A percentile compares a stretch with the other conserved stretches of the same genome.
These are phyloP conservation scores for Erysimum pusillum DNA, from an alignment of 441 rosid genomes.

Conservation along the genomic window DNA sequence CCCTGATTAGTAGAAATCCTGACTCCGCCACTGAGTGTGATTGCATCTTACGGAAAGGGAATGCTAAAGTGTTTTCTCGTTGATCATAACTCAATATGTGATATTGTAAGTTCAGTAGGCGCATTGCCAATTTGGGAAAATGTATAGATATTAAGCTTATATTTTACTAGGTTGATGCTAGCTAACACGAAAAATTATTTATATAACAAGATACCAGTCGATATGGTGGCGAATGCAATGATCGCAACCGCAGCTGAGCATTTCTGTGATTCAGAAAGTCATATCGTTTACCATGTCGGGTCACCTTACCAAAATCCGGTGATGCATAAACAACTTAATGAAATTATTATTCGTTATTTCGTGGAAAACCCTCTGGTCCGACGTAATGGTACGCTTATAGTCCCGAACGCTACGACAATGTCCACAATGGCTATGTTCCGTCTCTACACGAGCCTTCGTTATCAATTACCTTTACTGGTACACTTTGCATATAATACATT, in stretches of 20 bases:
- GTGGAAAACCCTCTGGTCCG: slow-evolving; percentile 68
- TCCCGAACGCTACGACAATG: slow-evolving; percentile 55
- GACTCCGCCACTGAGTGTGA: too few species aligned
- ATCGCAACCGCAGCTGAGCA: slow-evolving; percentile 64
- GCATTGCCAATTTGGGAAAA: background rate
- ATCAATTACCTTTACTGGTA: slow-evolving; percentile 69
- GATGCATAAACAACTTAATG: slow-evolving; percentile 50
- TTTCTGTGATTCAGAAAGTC: slow-evolving; percentile 40
- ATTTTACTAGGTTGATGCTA: background rate
- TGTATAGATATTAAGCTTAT: background rate
- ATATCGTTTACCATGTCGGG: slow-evolving; percentile 69
- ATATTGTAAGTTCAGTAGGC: slow-evolving; percentile 58
- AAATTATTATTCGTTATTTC: slow-evolving; percentile 57
- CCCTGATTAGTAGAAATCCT: too few species aligned
- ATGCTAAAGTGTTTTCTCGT: slow-evolving; percentile 67
- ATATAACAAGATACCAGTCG: slow-evolving; percentile 72
- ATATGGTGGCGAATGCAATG: slow-evolving; percentile 84
- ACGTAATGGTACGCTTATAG: slow-evolving; percentile 71
- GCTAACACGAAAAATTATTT: slow-evolving; percentile 7
- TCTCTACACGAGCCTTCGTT: slow-evolving; percentile 65
- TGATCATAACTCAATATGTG: slow-evolving; percentile 55
- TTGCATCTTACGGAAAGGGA: slow-evolving; percentile 72
- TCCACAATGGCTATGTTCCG: slow-evolving; percentile 68
- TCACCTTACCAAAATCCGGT: slow-evolving; percentile 66
- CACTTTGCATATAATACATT: background rate